Percentiles rank a stretch among this genome's conserved stretches.
phyloP scores from a whole-genome alignment of 176 grass and related monocot genomes.

The Phyllostachys edulis region DNA sequence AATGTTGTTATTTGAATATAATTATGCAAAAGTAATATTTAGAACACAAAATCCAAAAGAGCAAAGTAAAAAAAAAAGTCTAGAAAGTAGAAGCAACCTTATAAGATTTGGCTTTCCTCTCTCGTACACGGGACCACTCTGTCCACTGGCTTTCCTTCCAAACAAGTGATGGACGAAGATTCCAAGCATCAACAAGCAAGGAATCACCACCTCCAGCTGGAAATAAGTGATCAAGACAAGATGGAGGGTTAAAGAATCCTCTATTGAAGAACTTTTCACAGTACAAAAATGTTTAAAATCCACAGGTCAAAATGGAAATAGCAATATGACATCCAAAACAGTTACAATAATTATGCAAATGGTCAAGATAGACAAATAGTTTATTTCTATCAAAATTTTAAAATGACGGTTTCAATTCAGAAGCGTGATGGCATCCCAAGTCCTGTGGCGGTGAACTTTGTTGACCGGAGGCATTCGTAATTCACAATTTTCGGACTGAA shows the following conservation, averaged over 20 bases:
- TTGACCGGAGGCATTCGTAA: not conserved
- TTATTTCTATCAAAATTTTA: not conserved
- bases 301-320: conserved; percentile 9
- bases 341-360: not conserved
- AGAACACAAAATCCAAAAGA: conserved; percentile 1
- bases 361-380: not conserved
- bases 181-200: conserved; percentile 60
- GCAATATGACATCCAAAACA: not conserved
- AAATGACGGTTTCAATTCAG: conserved; percentile 9
- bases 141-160: conserved; percentile 91
- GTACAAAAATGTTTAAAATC: not conserved
- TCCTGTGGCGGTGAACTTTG: not conserved
- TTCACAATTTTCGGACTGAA: not conserved
- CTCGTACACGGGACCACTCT: conserved; percentile 55
- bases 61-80: not conserved
- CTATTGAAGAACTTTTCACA: not conserved
- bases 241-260: conserved; percentile 1
- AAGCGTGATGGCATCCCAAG: not conserved
- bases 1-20: conserved; percentile 10
- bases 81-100: conserved; percentile 63
- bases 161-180: conserved; percentile 73
- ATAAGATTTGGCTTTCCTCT: conserved; percentile 48
- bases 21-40: conserved; percentile 30
- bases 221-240: conserved; percentile 30
- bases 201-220: conserved; percentile 54